Conservation (phyloP, 352 stramenopile species). For the Phytophthora nicotianae region DNA sequence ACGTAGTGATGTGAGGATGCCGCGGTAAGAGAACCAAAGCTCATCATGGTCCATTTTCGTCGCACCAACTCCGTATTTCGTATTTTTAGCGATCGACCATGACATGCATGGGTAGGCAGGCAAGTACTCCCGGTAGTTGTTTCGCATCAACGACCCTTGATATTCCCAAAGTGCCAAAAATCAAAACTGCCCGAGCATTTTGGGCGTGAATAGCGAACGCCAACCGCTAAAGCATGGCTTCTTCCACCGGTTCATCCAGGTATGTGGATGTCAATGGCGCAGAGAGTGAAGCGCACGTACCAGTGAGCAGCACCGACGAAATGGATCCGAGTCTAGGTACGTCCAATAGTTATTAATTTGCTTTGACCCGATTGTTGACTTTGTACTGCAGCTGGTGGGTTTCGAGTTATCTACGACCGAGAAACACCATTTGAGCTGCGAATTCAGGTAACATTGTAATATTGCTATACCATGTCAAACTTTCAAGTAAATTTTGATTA, state of each 20-base stretch:
- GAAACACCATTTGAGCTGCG: constrained; percentile 92
- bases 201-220: not conserved
- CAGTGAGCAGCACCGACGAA: constrained; percentile 58
- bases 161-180: constrained; percentile 7
- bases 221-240: constrained; percentile 20
- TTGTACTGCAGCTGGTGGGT: constrained; percentile 64
- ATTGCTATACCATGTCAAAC: not conserved
- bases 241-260: constrained; percentile 40
- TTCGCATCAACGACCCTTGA: constrained; percentile 24
- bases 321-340: constrained; percentile 83
- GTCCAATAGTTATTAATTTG: not conserved
- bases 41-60: constrained; percentile 34
- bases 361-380: not conserved
- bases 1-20: constrained; percentile 1
- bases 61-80: not conserved
- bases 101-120: constrained; percentile 22
- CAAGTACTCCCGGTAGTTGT: too few relatives aligned
- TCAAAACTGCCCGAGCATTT: constrained; percentile 25
- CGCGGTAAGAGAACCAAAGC: not conserved
- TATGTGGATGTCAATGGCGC: constrained; percentile 37
- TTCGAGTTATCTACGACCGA: constrained; percentile 91
- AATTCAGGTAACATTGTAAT: constrained; percentile 66
- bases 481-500: not conserved
- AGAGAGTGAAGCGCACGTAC: constrained; percentile 46
- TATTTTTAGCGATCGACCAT: constrained; percentile 38